Evolutionary conservation across 192 early-diverging fungal species (phyloP).

Genomic region (Coemansia sp.): DNA sequence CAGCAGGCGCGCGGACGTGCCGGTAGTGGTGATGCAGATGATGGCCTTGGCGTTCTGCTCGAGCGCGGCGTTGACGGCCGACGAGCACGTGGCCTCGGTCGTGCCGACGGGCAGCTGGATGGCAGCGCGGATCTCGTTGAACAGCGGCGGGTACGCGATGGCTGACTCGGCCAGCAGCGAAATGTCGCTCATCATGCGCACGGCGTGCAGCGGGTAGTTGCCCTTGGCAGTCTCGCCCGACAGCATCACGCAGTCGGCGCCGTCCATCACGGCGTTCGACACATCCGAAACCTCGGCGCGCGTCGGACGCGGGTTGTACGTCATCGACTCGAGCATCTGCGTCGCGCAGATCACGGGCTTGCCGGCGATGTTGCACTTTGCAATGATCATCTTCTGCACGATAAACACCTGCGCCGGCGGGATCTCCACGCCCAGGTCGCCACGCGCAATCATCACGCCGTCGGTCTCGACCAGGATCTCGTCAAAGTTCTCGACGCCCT

Average conservation of each 20-base stretch:
- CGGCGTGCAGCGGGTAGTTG: slow-evolving; percentile 83
- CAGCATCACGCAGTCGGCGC: slow-evolving; percentile 98
- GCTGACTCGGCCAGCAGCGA: slow-evolving; percentile 90
- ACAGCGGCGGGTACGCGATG: slow-evolving; percentile 92
- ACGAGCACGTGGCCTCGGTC: slow-evolving; percentile 90
- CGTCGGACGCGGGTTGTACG: slow-evolving; percentile 95
- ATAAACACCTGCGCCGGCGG: slow-evolving; percentile 90
- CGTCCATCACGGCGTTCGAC: slow-evolving; percentile 97
- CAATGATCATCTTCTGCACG: slow-evolving; percentile 98
- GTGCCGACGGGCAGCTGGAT: slow-evolving; percentile 73
- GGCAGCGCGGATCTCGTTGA: slow-evolving; percentile 81
- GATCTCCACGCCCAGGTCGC: slow-evolving; percentile 97
- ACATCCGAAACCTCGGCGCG: slow-evolving; percentile 98
- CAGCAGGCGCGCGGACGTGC: slow-evolving; percentile 83
- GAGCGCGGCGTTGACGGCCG: slow-evolving; percentile 80
- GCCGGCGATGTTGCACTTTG: slow-evolving; percentile 95
- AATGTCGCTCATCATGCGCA: slow-evolving; percentile 93
- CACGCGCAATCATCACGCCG: slow-evolving; percentile 99
- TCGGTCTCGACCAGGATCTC: slow-evolving; percentile 92
- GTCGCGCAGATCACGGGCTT: slow-evolving; percentile 98
- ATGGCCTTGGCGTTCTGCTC: slow-evolving; percentile 85
- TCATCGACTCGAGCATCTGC: slow-evolving; percentile 98
- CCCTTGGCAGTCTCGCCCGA: slow-evolving; percentile 99
- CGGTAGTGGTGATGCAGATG: slow-evolving; percentile 88
- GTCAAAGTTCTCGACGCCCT: slow-evolving; percentile 98